Evolutionary conservation across 768 basidiomycete species (phyloP).

Genomic region (Galerina sulciceps): DNA sequence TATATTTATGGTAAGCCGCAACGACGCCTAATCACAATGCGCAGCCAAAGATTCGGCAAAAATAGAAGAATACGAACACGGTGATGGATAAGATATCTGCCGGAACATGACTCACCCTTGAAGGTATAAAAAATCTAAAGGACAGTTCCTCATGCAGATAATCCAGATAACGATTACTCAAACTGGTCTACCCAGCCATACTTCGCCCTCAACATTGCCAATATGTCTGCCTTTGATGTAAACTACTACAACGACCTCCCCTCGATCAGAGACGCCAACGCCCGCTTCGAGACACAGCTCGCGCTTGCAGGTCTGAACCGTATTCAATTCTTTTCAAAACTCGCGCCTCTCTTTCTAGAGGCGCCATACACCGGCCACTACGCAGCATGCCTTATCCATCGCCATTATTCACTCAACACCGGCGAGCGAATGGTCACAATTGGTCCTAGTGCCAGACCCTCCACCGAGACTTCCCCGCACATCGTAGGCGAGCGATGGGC

Average conservation of each 20-base stretch:
- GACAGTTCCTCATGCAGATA: too few species aligned
- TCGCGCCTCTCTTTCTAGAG: not conserved
- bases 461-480: not conserved
- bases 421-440: constrained; percentile 1
- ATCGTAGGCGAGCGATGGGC: not conserved
- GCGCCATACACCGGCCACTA: not conserved
- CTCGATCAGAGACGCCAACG: not conserved
- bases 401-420: not conserved
- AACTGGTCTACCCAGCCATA: too few species aligned
- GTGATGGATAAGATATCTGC: too few species aligned
- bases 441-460: not conserved
- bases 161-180: too few species aligned
- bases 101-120: too few species aligned
- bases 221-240: not conserved
- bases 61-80: too few species aligned
- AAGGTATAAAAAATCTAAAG: too few species aligned
- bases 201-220: too few species aligned
- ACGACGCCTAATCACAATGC: too few species aligned
- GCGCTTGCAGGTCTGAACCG: not conserved
- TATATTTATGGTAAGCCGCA: too few species aligned
- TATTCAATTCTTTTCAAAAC: not conserved
- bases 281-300: not conserved
- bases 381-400: not conserved
- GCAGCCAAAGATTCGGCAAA: too few species aligned
- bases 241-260: not conserved